Conservation (phyloP, 1,139 yeast species). For the Pneumocystis sp. region DNA sequence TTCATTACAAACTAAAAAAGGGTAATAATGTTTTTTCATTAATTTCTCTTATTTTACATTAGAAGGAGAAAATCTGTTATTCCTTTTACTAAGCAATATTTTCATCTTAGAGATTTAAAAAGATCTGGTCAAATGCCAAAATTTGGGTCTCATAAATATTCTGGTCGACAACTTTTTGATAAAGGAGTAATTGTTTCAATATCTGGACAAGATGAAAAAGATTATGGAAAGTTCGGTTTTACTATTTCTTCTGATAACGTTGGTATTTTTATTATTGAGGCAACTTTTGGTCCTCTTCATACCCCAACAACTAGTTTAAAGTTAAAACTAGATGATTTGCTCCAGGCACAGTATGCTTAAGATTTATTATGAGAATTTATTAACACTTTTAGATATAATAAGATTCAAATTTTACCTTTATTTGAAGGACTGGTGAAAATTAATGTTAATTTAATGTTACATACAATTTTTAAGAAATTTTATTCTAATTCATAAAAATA, state of each 20-base stretch:
- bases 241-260: slow-evolving; percentile 64
- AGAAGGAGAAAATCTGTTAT: slow-evolving; percentile 34
- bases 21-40: slow-evolving; percentile 24
- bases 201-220: slow-evolving; percentile 31
- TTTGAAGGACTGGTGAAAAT: slow-evolving; percentile 55
- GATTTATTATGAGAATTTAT: neutral
- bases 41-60: neutral
- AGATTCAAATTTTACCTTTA: slow-evolving; percentile 34
- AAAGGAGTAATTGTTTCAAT: slow-evolving; percentile 51
- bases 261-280: slow-evolving; percentile 61
- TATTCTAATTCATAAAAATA: slow-evolving; percentile 23
- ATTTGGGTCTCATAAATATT: slow-evolving; percentile 73
- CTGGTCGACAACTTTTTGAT: slow-evolving; percentile 61
- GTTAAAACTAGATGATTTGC: slow-evolving; percentile 50
- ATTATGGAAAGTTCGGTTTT: slow-evolving; percentile 54
- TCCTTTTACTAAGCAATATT: slow-evolving; percentile 65
- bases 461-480: slow-evolving; percentile 58
- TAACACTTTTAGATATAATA: slow-evolving; percentile 21
- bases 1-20: slow-evolving; percentile 42
- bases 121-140: slow-evolving; percentile 54
- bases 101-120: slow-evolving; percentile 58
- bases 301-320: slow-evolving; percentile 39
- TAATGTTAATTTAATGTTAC: slow-evolving; percentile 49
- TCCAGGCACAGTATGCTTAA: slow-evolving; percentile 42
- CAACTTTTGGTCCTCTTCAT: slow-evolving; percentile 33